Conservation (phyloP, 148 eudicot genomes). For the Selenicereus undatus region DNA sequence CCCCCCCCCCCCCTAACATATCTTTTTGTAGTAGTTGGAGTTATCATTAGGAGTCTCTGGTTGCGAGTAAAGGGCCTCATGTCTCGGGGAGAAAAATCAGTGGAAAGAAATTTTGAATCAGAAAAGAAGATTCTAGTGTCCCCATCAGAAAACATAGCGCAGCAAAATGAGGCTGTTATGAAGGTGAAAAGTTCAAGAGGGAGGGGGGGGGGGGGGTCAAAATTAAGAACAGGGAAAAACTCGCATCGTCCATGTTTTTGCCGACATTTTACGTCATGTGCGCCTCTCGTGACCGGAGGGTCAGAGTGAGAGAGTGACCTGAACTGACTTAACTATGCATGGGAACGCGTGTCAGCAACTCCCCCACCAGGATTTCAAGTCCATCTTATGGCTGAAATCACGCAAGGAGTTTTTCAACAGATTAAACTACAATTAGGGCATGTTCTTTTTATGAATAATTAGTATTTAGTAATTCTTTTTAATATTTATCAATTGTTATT, state of each 20-base stretch:
- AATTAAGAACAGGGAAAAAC: background rate
- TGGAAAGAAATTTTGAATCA: background rate
- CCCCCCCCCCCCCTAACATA: no score
- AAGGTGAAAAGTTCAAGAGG: background rate
- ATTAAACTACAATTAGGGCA: background rate
- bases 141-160: background rate
- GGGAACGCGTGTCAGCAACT: conserved; percentile 23
- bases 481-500: no score
- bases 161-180: background rate
- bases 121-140: background rate
- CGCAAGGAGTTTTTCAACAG: background rate
- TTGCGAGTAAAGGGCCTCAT: background rate
- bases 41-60: no score
- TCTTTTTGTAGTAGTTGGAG: no score
- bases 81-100: background rate
- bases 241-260: background rate
- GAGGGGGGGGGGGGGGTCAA: background rate
- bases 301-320: background rate
- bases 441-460: no score
- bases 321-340: background rate
- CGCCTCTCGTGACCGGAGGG: conserved; percentile 18
- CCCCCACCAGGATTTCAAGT: background rate
- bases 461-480: no score
- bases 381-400: background rate
- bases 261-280: conserved; percentile 18